A percentile compares a stretch with the other conserved stretches of the same genome.
These are phyloP conservation scores for Magnaporthiopsis poae DNA, from an alignment of 2,329 filamentous ascomycete genomes.

Conservation along the genomic window DNA sequence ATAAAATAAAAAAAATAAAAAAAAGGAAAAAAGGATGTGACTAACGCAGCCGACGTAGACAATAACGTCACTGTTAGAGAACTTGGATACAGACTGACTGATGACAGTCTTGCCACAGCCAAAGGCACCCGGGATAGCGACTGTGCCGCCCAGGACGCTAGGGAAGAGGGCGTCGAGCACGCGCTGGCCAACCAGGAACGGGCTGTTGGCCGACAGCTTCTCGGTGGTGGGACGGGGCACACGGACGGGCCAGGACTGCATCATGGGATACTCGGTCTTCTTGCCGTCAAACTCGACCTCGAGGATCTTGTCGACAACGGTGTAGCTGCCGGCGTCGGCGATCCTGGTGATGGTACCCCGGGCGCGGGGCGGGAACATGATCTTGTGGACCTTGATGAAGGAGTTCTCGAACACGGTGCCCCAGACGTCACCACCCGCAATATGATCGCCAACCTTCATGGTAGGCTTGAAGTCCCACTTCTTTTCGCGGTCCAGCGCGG, in stretches of 20 bases:
- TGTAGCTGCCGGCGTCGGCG: constrained; percentile 81
- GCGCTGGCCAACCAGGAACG: constrained; percentile 92
- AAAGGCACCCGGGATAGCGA: constrained; percentile 96
- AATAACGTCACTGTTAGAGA: constrained; percentile 98
- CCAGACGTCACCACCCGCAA: constrained; percentile 92
- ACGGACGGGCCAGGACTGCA: constrained; percentile 97
- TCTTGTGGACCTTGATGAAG: constrained; percentile 84
- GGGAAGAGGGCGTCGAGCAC: constrained; percentile 95
- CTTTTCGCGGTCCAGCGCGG: constrained; percentile 78
- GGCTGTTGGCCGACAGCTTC: constrained; percentile 78
- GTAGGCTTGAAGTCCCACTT: constrained; percentile 93
- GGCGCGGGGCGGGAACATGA: constrained; percentile 80
- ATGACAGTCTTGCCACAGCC: constrained; percentile 99
- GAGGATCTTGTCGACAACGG: constrained; percentile 84
- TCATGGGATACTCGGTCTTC: constrained; percentile 91
- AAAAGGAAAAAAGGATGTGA: constrained; percentile 17
- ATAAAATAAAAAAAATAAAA: too few relatives aligned
- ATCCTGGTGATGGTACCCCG: constrained; percentile 88
- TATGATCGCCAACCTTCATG: constrained; percentile 91
- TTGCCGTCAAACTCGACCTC: constrained; percentile 96
- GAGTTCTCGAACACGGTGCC: constrained; percentile 93
- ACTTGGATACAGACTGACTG: constrained; percentile 95
- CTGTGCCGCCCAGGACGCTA: constrained; percentile 90
- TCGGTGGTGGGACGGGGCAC: constrained; percentile 86
- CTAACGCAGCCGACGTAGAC: constrained; percentile 73